phyloP scores from a whole-genome alignment of 768 basidiomycete species.

The Psilocybe azurescens region DNA sequence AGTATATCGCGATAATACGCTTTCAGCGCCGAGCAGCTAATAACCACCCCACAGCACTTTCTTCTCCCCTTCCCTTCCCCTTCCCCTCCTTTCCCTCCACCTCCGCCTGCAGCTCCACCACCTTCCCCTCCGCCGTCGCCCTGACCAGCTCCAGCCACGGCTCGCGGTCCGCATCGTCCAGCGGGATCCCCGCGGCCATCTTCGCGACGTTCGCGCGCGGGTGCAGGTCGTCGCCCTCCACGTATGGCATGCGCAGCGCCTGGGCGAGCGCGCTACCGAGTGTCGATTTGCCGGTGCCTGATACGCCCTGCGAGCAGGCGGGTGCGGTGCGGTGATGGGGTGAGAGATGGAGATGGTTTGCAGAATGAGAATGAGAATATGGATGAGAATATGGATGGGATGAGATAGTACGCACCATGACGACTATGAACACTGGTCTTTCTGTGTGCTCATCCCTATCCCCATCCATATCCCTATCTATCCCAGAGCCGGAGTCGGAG shows the following conservation, averaged over 20 bases:
- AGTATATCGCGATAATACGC: slow-evolving; percentile 81
- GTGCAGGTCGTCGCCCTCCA: slow-evolving; percentile 92
- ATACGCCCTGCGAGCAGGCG: slow-evolving; percentile 60
- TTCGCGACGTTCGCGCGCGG: slow-evolving; percentile 83
- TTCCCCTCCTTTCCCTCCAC: neutral
- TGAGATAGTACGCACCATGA: slow-evolving; percentile 46
- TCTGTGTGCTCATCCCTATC: no score
- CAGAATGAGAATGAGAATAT: no score
- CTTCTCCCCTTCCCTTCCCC: slow-evolving; percentile 3
- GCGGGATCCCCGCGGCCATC: slow-evolving; percentile 78
- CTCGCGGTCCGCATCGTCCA: slow-evolving; percentile 81
- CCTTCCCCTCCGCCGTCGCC: slow-evolving; percentile 56
- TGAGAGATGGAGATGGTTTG: no score
- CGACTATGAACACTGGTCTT: slow-evolving; percentile 42
- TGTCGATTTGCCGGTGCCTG: slow-evolving; percentile 75
- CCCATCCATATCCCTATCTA: no score
- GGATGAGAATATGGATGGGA: no score
- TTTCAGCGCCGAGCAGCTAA: slow-evolving; percentile 89
- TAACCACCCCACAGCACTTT: slow-evolving; percentile 60
- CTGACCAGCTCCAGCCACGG: slow-evolving; percentile 88
- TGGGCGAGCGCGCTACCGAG: slow-evolving; percentile 68
- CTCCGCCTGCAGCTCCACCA: slow-evolving; percentile 25
- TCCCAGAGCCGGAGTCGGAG: no score
- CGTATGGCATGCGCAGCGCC: slow-evolving; percentile 70
- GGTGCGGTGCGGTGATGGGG: neutral